Percentiles rank a stretch among this genome's conserved stretches.
phyloP scores from a whole-genome alignment of 331 rosid species.

The Pyracantha coccinea region DNA sequence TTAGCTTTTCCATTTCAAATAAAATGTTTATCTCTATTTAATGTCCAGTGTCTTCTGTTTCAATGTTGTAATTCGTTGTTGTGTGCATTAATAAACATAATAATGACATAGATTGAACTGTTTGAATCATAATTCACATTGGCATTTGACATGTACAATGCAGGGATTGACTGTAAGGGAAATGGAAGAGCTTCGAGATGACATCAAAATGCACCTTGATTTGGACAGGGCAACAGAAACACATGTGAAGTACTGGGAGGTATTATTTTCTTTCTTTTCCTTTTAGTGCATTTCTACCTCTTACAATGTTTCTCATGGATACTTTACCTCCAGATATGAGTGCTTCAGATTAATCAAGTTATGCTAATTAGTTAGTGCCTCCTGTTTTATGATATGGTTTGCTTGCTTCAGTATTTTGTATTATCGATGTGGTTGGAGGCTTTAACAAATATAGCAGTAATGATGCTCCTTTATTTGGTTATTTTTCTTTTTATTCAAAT shows the following conservation, averaged over 20 bases:
- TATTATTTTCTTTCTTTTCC: constrained; percentile 22
- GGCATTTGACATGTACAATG: constrained; percentile 16
- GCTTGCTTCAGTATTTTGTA: neutral
- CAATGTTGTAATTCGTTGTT: neutral
- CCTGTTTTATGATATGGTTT: neutral
- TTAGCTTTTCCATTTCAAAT: neutral
- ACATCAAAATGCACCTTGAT: constrained; percentile 97
- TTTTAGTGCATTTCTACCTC: neutral
- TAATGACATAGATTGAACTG: neutral
- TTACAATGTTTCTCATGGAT: neutral
- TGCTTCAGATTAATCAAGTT: neutral
- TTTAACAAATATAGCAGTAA: neutral
- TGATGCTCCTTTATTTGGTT: neutral
- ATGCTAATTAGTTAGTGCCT: neutral
- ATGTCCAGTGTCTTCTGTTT: neutral
- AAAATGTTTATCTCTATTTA: neutral
- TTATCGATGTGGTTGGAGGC: neutral
- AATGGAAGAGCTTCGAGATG: constrained; percentile 94
- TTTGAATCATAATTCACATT: constrained; percentile 3
- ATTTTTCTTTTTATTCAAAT: neutral
- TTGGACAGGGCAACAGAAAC: constrained; percentile 91
- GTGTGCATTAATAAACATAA: neutral
- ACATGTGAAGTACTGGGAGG: constrained; percentile 96
- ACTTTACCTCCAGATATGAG: neutral
- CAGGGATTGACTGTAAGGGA: constrained; percentile 97